These are phyloP conservation scores for Huntiella bhutanensis DNA, from an alignment of 2,329 filamentous ascomycete genomes.

Conservation along the genomic window DNA sequence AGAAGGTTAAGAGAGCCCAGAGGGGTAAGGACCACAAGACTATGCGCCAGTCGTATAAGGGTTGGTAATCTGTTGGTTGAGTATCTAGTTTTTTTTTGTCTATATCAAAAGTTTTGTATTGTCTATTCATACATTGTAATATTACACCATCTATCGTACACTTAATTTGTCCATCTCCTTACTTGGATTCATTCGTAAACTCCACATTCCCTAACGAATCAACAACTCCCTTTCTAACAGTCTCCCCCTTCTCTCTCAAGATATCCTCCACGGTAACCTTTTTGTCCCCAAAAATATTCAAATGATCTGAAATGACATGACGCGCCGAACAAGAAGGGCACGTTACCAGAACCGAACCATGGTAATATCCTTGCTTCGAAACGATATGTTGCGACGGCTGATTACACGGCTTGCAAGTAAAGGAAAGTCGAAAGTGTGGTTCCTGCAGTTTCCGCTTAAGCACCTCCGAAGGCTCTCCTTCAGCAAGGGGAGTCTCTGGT, in stretches of 20 bases:
- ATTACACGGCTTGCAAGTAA: constrained; percentile 79
- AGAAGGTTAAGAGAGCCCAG: constrained; percentile 66
- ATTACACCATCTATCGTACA: constrained; percentile 3
- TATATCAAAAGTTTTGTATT: background rate
- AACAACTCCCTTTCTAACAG: constrained; percentile 52
- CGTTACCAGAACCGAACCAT: constrained; percentile 71
- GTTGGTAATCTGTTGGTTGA: constrained; percentile 17
- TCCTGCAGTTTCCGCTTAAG: constrained; percentile 20
- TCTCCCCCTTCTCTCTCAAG: constrained; percentile 53
- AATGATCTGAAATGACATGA: constrained; percentile 81
- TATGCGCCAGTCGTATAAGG: constrained; percentile 50
- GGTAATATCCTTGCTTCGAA: constrained; percentile 88
- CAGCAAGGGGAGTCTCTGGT: background rate
- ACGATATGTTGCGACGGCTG: constrained; percentile 66
- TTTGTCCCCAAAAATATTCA: constrained; percentile 57
- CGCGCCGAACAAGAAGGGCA: constrained; percentile 74
- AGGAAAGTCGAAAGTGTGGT: constrained; percentile 70
- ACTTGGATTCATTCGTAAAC: constrained; percentile 46
- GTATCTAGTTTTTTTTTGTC: constrained; percentile 15
- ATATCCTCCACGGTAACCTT: constrained; percentile 59
- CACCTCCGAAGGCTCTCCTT: constrained; percentile 15
- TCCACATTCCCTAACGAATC: constrained; percentile 73
- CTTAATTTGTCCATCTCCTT: background rate
- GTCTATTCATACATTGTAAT: background rate
- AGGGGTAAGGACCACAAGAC: constrained; percentile 55